Percentiles rank a stretch among this genome's conserved stretches.
phyloP scores from a whole-genome alignment of 768 basidiomycete genomes.

The Suillus subalutaceus region DNA sequence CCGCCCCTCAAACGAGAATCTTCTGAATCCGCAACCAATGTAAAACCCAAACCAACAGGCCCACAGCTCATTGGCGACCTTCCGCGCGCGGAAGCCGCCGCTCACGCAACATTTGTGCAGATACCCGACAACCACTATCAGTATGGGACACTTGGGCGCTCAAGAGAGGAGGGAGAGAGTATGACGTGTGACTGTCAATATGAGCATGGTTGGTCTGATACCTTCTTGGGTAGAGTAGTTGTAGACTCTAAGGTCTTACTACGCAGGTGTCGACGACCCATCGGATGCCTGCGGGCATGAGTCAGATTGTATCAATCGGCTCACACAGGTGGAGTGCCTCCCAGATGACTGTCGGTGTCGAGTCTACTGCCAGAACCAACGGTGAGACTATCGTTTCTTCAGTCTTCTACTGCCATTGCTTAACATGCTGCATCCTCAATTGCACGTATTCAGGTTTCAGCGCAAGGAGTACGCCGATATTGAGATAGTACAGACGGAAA shows the following conservation, averaged over 20 bases:
- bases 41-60: conserved; percentile 38
- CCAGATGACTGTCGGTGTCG: conserved; percentile 85
- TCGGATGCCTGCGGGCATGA: conserved; percentile 79
- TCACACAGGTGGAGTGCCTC: conserved; percentile 97
- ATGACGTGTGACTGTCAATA: conserved; percentile 95
- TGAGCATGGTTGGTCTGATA: conserved; percentile 68
- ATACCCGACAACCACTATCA: conserved; percentile 85
- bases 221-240: conserved; percentile 22
- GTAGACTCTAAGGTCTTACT: conserved; percentile 33
- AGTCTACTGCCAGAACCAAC: conserved; percentile 86
- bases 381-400: conserved; percentile 48
- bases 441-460: conserved; percentile 67
- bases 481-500: conserved; percentile 90
- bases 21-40: conserved; percentile 35
- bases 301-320: conserved; percentile 95
- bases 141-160: conserved; percentile 82
- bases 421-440: conserved; percentile 7
- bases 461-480: conserved; percentile 82
- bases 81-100: conserved; percentile 74
- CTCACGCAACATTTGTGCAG: conserved; percentile 71
- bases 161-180: conserved; percentile 86
- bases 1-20: conserved; percentile 37
- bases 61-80: conserved; percentile 82
- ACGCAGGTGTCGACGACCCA: conserved; percentile 59
- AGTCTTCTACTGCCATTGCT: conserved; percentile 6